Percentiles rank a stretch among this genome's conserved stretches.
Evolutionary conservation across 1,284 basidiomycete genomes (phyloP).

Genomic region (Apiotrichum domesticum): DNA sequence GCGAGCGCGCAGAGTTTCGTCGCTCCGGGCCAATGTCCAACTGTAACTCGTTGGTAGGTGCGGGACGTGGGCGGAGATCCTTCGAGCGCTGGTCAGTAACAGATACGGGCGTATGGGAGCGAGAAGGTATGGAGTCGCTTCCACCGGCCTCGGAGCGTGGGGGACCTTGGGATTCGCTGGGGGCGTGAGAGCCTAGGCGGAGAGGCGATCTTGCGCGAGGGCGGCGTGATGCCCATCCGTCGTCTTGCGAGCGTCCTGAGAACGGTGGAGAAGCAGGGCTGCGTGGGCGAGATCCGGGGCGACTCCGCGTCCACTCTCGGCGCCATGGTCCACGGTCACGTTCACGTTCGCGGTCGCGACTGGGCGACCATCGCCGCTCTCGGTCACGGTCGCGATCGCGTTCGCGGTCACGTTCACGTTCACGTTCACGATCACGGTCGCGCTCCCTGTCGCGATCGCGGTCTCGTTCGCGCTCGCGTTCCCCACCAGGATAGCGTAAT

Average conservation of each 20-base stretch:
- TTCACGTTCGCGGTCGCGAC: slow-evolving; percentile 8
- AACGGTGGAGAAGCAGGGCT: slow-evolving; percentile 8
- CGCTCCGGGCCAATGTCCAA: neutral
- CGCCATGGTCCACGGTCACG: slow-evolving; percentile 9
- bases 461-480: slow-evolving; percentile 15
- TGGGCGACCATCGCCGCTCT: no score
- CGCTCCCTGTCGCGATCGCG: slow-evolving; percentile 20
- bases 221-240: slow-evolving; percentile 8
- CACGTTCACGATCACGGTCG: slow-evolving; percentile 12
- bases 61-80: neutral
- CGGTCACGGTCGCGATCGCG: slow-evolving; percentile 10
- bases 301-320: slow-evolving; percentile 8
- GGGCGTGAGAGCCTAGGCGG: slow-evolving; percentile 2
- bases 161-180: neutral
- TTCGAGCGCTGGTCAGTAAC: neutral
- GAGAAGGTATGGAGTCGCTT: neutral
- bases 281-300: slow-evolving; percentile 10
- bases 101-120: slow-evolving; percentile 1
- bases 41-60: slow-evolving; percentile 1
- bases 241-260: slow-evolving; percentile 2
- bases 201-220: slow-evolving; percentile 3
- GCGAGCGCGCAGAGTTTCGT: neutral
- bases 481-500: slow-evolving; percentile 9
- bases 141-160: neutral
- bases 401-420: slow-evolving; percentile 12